Evolutionary conservation across 768 basidiomycete species (phyloP).

Genomic region (Naganishia antarctica): DNA sequence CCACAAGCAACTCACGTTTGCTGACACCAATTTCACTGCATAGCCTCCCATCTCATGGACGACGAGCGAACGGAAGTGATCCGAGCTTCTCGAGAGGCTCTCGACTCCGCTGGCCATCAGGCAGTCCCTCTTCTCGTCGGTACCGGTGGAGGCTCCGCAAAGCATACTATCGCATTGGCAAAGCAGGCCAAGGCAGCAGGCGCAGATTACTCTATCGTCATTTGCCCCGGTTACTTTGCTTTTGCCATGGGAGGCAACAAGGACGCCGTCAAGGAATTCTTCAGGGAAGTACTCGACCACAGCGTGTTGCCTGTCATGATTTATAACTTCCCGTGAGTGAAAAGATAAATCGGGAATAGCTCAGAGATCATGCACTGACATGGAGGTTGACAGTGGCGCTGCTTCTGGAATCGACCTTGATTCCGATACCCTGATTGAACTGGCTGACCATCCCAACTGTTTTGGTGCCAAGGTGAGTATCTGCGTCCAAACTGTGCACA

Average conservation of each 20-base stretch:
- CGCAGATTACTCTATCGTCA: conserved; percentile 71
- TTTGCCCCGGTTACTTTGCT: conserved; percentile 52
- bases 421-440: conserved; percentile 65
- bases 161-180: conserved; percentile 68
- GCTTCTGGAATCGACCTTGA: conserved; percentile 72
- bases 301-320: conserved; percentile 61
- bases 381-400: conserved; percentile 39
- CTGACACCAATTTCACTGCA: background rate
- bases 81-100: conserved; percentile 61
- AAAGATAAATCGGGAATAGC: background rate
- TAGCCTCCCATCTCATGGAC: conserved; percentile 47
- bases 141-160: conserved; percentile 73
- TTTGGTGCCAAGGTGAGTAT: conserved; percentile 61
- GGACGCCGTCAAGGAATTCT: conserved; percentile 43
- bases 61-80: conserved; percentile 50
- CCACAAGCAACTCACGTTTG: background rate
- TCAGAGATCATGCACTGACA: background rate
- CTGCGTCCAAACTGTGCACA: background rate
- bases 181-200: conserved; percentile 72
- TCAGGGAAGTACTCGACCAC: conserved; percentile 55
- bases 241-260: conserved; percentile 57
- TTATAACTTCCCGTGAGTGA: conserved; percentile 73
- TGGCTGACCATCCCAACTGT: conserved; percentile 75
- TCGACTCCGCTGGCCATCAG: conserved; percentile 67
- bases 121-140: conserved; percentile 71